phyloP scores from a whole-genome alignment of 768 basidiomycete genomes.

The Boletus insuetus region DNA sequence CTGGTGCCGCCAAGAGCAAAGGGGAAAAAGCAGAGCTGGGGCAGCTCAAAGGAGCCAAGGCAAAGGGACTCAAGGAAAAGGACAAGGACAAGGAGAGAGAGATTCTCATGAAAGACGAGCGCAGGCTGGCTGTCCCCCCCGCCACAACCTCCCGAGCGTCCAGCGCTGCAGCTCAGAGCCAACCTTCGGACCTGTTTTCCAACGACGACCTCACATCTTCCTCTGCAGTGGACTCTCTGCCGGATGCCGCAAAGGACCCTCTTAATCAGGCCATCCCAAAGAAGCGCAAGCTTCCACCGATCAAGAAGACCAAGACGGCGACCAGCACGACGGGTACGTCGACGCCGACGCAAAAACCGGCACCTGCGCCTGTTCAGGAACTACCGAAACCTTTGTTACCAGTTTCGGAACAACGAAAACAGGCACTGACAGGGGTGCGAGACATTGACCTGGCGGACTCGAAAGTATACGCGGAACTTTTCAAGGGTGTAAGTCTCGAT shows the following conservation, averaged over 20 bases:
- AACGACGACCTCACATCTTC: slow-evolving; percentile 29
- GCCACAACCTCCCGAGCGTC: slow-evolving; percentile 22
- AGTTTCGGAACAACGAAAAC: slow-evolving; percentile 33
- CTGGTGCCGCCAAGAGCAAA: slow-evolving; percentile 24
- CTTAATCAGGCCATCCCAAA: slow-evolving; percentile 37
- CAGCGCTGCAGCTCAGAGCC: slow-evolving; percentile 34
- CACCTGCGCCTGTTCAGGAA: slow-evolving; percentile 14
- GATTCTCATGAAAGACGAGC: slow-evolving; percentile 42
- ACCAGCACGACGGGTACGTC: slow-evolving; percentile 19
- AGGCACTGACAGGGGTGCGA: slow-evolving; percentile 45
- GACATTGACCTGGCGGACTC: slow-evolving; percentile 65
- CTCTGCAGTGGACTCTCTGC: slow-evolving; percentile 6
- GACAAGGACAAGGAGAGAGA: slow-evolving; percentile 32
- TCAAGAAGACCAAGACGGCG: slow-evolving; percentile 60
- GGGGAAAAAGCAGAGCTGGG: slow-evolving; percentile 19
- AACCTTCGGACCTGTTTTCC: slow-evolving; percentile 24
- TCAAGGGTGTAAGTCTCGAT: slow-evolving; percentile 46
- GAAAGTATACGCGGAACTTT: slow-evolving; percentile 62
- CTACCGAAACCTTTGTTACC: slow-evolving; percentile 28
- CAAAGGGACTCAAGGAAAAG: slow-evolving; percentile 32
- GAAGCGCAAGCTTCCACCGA: slow-evolving; percentile 65
- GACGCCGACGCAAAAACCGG: slow-evolving; percentile 26
- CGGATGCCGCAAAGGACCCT: slow-evolving; percentile 18
- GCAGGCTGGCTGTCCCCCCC: slow-evolving; percentile 27
- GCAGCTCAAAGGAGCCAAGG: slow-evolving; percentile 22